Percentiles rank a stretch among this genome's conserved stretches.
These are phyloP conservation scores for Moesziomyces globuligerus DNA, from an alignment of 1,284 basidiomycete species.

Conservation along the genomic window DNA sequence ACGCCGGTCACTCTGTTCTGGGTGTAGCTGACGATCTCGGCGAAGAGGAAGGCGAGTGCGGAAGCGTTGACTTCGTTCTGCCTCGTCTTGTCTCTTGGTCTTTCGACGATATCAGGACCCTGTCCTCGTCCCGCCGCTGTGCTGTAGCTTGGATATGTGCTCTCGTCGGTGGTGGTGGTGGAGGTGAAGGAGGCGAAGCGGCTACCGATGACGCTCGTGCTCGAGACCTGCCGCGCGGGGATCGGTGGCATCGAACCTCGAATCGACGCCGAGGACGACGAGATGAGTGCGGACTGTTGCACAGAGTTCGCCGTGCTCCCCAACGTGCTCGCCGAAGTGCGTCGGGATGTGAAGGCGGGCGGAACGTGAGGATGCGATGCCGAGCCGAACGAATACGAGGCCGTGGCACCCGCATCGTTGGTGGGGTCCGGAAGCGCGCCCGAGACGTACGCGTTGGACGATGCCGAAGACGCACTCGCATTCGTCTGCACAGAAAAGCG, in stretches of 20 bases:
- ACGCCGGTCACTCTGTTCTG: slow-evolving; percentile 94
- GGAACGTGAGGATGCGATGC: slow-evolving; percentile 5
- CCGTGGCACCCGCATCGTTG: slow-evolving; percentile 1
- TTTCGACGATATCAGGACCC: slow-evolving; percentile 59
- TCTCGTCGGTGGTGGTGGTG: slow-evolving; percentile 1
- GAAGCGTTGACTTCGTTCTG: slow-evolving; percentile 39
- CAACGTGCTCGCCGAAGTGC: slow-evolving; percentile 12
- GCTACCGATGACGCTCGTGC: not conserved
- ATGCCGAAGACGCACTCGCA: slow-evolving; percentile 11
- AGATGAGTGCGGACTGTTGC: slow-evolving; percentile 13
- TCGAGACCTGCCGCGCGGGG: slow-evolving; percentile 1
- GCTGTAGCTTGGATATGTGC: too few species aligned
- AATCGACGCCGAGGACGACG: not conserved
- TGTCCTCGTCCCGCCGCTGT: too few species aligned
- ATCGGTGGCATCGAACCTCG: slow-evolving; percentile 1
- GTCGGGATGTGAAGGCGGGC: slow-evolving; percentile 25
- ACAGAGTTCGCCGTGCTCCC: slow-evolving; percentile 9
- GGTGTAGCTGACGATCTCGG: slow-evolving; percentile 74
- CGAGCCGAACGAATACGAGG: slow-evolving; percentile 22
- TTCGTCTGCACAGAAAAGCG: slow-evolving; percentile 40
- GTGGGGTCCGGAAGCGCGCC: not conserved
- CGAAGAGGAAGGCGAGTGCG: slow-evolving; percentile 56
- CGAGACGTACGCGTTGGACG: slow-evolving; percentile 6
- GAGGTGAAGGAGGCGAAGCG: slow-evolving; percentile 25
- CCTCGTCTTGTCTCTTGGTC: slow-evolving; percentile 57